These are phyloP conservation scores for Ophiostoma himal-ulmi DNA, from an alignment of 2,329 filamentous ascomycete species.

Conservation along the genomic window DNA sequence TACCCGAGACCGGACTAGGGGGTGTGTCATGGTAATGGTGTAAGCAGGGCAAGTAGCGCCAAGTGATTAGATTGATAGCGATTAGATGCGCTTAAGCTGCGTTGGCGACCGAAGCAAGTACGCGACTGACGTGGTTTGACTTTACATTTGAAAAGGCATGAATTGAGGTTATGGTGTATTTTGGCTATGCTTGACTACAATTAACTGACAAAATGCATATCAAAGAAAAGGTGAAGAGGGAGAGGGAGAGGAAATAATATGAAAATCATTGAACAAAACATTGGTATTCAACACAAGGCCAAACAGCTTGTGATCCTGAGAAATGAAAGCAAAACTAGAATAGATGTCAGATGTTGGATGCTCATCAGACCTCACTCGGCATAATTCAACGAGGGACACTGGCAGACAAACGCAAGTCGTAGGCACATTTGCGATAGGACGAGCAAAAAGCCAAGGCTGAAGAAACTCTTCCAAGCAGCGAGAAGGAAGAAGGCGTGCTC, in stretches of 20 bases:
- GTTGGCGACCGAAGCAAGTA: not conserved
- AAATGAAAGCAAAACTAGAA: too few species aligned
- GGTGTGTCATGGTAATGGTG: not conserved
- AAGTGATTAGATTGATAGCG: conserved; percentile 1
- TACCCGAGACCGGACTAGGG: conserved; percentile 8
- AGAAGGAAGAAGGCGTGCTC: not conserved
- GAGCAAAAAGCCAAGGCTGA: not conserved
- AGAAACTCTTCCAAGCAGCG: not conserved
- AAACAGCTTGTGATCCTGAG: too few species aligned
- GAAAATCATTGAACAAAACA: too few species aligned
- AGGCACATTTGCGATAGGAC: too few species aligned
- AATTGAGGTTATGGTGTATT: not conserved
- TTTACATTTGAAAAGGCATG: not conserved
- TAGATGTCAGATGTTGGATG: too few species aligned
- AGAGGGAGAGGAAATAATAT: too few species aligned
- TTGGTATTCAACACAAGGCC: too few species aligned
- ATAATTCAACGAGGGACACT: too few species aligned
- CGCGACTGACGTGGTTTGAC: not conserved
- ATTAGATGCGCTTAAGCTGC: not conserved
- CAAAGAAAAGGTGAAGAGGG: too few species aligned
- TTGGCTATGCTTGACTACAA: not conserved
- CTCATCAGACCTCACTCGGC: too few species aligned
- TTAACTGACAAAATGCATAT: too few species aligned
- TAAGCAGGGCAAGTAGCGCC: not conserved
- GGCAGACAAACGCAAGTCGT: too few species aligned